phyloP scores from a whole-genome alignment of 495 filamentous ascomycete species.

The Cenococcum geophilum region DNA sequence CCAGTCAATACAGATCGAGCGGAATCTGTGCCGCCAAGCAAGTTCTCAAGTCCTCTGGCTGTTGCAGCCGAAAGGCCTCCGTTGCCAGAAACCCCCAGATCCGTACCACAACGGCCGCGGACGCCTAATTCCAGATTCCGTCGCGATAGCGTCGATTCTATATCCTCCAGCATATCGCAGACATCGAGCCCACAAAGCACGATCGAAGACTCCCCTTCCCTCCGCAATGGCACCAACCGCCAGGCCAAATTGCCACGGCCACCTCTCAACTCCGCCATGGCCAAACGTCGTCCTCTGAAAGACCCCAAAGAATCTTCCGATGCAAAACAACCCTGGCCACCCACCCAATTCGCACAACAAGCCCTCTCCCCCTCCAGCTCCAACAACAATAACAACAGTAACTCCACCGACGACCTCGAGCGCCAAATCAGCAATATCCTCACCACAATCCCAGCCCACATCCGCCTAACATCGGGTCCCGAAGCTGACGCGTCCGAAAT shows the following conservation, averaged over 20 bases:
- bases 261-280: slow-evolving; percentile 35
- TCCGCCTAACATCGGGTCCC: slow-evolving; percentile 60
- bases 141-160: slow-evolving; percentile 19
- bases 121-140: slow-evolving; percentile 16
- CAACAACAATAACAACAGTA: background rate
- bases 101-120: slow-evolving; percentile 2
- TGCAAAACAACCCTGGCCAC: slow-evolving; percentile 24
- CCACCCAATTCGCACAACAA: slow-evolving; percentile 20
- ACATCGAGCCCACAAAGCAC: slow-evolving; percentile 20
- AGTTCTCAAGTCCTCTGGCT: background rate
- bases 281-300: slow-evolving; percentile 29
- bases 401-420: slow-evolving; percentile 58
- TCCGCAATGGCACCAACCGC: slow-evolving; percentile 22
- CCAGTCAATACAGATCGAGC: background rate
- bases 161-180: slow-evolving; percentile 18
- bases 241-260: slow-evolving; percentile 21
- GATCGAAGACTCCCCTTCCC: slow-evolving; percentile 26
- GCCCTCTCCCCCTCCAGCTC: background rate
- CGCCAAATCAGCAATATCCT: slow-evolving; percentile 81
- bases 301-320: slow-evolving; percentile 5
- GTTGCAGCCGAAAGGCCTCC: background rate
- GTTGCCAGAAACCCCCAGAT: background rate
- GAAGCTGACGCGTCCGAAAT: slow-evolving; percentile 33
- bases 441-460: slow-evolving; percentile 68
- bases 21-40: background rate